phyloP scores from a whole-genome alignment of 495 filamentous ascomycete species.

The Evernia prunastri region DNA sequence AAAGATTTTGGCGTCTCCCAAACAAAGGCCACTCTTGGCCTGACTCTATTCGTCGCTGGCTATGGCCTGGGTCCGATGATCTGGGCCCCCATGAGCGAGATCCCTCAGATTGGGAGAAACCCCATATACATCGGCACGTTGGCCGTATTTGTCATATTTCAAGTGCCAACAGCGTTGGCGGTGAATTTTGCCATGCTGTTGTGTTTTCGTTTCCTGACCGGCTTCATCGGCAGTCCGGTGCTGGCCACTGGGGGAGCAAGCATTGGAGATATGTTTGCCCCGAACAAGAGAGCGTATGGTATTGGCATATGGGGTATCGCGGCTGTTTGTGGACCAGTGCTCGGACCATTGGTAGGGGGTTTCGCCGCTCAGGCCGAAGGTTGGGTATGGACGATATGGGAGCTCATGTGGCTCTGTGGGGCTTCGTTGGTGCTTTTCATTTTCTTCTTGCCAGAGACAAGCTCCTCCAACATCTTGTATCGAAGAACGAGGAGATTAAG shows the following conservation, averaged over 20 bases:
- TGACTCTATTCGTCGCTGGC: constrained; percentile 35
- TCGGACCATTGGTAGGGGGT: constrained; percentile 41
- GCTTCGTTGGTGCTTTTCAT: constrained; percentile 30
- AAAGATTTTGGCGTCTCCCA: constrained; percentile 31
- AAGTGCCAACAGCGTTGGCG: constrained; percentile 28
- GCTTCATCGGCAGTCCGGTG: constrained; percentile 32
- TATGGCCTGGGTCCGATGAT: constrained; percentile 35
- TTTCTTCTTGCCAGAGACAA: constrained; percentile 29
- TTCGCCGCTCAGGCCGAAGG: constrained; percentile 33
- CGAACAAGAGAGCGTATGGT: constrained; percentile 22
- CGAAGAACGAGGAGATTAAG: constrained; percentile 28
- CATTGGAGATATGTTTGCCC: constrained; percentile 29
- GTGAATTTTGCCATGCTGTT: constrained; percentile 33
- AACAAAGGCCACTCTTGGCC: constrained; percentile 32
- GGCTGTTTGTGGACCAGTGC: constrained; percentile 37
- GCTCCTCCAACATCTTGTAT: constrained; percentile 31
- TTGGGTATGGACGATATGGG: constrained; percentile 47
- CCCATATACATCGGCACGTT: constrained; percentile 31
- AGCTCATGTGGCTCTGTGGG: constrained; percentile 29
- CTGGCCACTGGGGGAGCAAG: constrained; percentile 35
- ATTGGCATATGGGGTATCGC: constrained; percentile 32
- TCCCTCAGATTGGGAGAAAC: constrained; percentile 32
- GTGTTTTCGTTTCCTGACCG: constrained; percentile 31
- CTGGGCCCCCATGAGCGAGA: constrained; percentile 29
- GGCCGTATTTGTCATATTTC: constrained; percentile 30